Evolutionary conservation across 2,329 filamentous ascomycete genomes (phyloP).

Genomic region (Trichoderma koningiopsis): DNA sequence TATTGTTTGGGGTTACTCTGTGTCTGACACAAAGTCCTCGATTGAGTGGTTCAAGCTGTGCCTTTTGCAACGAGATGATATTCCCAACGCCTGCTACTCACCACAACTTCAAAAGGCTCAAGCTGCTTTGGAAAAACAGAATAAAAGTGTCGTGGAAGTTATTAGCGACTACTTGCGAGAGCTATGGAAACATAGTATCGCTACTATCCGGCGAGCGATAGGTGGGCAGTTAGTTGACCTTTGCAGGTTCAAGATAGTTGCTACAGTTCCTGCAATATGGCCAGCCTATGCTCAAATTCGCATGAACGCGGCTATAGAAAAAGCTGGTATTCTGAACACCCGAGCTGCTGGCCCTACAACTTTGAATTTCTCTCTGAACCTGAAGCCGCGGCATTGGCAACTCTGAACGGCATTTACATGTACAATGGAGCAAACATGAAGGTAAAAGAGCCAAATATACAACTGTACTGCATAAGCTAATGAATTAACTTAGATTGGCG

Average conservation of each 20-base stretch:
- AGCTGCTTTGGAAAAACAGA: background rate
- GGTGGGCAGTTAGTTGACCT: constrained; percentile 31
- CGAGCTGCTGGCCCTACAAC: constrained; percentile 37
- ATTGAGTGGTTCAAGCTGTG: constrained; percentile 48
- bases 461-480: rapidly evolving
- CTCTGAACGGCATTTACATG: constrained; percentile 34
- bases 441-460: constrained; percentile 2
- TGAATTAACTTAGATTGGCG: constrained; percentile 25
- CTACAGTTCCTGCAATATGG: constrained; percentile 52
- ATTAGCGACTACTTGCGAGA: constrained; percentile 38
- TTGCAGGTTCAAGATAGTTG: constrained; percentile 41
- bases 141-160: constrained; percentile 34
- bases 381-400: constrained; percentile 48
- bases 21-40: constrained; percentile 31
- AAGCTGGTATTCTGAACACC: constrained; percentile 41
- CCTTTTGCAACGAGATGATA: constrained; percentile 38
- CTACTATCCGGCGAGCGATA: constrained; percentile 34
- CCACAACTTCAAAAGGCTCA: constrained; percentile 30
- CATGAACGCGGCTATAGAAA: constrained; percentile 42
- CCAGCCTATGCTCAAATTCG: constrained; percentile 39
- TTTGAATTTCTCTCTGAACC: constrained; percentile 46
- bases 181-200: constrained; percentile 39
- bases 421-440: constrained; percentile 30
- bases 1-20: constrained; percentile 38
- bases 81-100: constrained; percentile 32